Percentiles rank a stretch among this genome's conserved stretches.
These are phyloP conservation scores for Tolypocladium pustulatum DNA, from an alignment of 2,329 filamentous ascomycete genomes.

Conservation along the genomic window DNA sequence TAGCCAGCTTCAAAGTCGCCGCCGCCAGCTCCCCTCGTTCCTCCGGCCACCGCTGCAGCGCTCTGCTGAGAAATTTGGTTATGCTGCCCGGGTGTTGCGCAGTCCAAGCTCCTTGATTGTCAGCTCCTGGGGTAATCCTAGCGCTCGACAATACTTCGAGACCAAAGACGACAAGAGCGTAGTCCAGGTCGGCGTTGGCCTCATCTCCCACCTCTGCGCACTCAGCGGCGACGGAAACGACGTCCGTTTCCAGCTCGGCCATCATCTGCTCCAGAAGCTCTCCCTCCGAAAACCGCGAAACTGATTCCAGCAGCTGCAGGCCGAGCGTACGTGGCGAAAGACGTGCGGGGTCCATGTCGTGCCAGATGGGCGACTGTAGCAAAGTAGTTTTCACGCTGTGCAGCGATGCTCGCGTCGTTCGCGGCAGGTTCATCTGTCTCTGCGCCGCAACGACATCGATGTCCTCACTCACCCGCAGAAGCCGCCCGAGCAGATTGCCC, in stretches of 20 bases:
- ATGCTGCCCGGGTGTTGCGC: conserved; percentile 17
- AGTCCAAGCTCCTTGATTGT: conserved; percentile 11
- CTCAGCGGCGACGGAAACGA: conserved; percentile 13
- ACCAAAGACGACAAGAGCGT: conserved; percentile 31
- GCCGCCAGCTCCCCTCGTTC: conserved; percentile 15
- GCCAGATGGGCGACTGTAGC: conserved; percentile 49
- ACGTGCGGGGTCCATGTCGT: conserved; percentile 32
- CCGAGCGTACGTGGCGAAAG: conserved; percentile 55
- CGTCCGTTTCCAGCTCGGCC: conserved; percentile 15
- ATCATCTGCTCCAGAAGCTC: conserved; percentile 16
- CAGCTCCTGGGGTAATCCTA: conserved; percentile 9
- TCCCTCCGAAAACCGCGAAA: conserved; percentile 17
- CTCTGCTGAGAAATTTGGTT: conserved; percentile 17
- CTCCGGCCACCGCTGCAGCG: conserved; percentile 19
- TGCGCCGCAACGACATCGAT: conserved; percentile 53
- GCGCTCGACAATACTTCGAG: conserved; percentile 23
- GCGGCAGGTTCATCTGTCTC: conserved; percentile 59
- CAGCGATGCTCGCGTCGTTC: conserved; percentile 47
- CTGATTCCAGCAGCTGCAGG: conserved; percentile 49
- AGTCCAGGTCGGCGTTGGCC: conserved; percentile 19
- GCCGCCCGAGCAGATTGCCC: conserved; percentile 40
- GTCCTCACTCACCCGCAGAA: conserved; percentile 43
- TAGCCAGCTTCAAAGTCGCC: conserved; percentile 45
- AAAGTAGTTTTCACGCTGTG: conserved; percentile 42
- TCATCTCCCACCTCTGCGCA: conserved; percentile 8